These are phyloP conservation scores for Begonia peltatifolia DNA, from an alignment of 306 rosid genomes.

Conservation along the genomic window DNA sequence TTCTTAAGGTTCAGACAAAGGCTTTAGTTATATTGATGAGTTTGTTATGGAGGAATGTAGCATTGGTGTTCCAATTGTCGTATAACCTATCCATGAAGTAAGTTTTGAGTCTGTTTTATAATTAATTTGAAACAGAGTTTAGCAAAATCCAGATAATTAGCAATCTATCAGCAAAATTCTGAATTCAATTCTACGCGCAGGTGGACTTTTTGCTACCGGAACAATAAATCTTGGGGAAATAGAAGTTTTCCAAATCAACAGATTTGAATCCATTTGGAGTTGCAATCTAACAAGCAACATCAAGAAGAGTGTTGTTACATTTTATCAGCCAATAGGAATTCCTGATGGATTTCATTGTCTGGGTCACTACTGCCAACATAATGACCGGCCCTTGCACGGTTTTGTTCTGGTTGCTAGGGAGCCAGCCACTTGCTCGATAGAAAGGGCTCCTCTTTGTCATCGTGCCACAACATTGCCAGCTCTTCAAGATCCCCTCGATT, in stretches of 20 bases:
- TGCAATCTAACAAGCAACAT: slow-evolving; percentile 21
- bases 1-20: too few species aligned
- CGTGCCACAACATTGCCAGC: slow-evolving; percentile 28
- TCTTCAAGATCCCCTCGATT: slow-evolving; percentile 55
- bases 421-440: slow-evolving; percentile 18
- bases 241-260: slow-evolving; percentile 43
- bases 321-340: slow-evolving; percentile 54
- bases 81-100: too few species aligned
- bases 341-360: slow-evolving; percentile 62
- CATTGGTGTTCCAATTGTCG: too few species aligned
- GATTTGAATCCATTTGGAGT: slow-evolving; percentile 52
- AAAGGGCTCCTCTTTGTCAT: slow-evolving; percentile 8
- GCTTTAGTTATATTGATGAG: too few species aligned
- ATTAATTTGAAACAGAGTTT: too few species aligned
- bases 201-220: slow-evolving; percentile 66
- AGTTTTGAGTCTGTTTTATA: too few species aligned
- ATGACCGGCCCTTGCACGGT: slow-evolving; percentile 44
- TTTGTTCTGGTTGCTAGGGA: slow-evolving; percentile 64
- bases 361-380: slow-evolving; percentile 70
- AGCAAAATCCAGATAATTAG: too few species aligned
- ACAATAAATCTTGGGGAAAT: slow-evolving; percentile 55
- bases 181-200: slow-evolving; percentile 14
- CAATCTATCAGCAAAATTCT: too few species aligned
- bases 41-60: too few species aligned
- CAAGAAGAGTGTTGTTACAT: slow-evolving; percentile 32